Percentiles rank a stretch among this genome's conserved stretches.
These are phyloP conservation scores for Pythium sukuiense DNA, from an alignment of 352 stramenopile species.

Conservation along the genomic window DNA sequence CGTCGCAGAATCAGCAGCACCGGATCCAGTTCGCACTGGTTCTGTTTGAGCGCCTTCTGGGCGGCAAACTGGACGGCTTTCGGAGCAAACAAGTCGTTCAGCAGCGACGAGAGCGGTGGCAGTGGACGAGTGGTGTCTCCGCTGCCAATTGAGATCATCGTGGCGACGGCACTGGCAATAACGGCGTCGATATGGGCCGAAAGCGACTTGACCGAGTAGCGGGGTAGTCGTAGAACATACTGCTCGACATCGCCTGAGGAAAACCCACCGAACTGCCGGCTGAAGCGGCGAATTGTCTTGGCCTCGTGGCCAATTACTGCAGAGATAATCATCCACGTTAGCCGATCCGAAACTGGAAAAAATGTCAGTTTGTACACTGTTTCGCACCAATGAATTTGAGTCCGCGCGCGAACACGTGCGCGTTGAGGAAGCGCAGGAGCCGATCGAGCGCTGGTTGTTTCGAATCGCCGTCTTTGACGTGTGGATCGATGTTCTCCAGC, in stretches of 20 bases:
- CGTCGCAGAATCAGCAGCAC: constrained; percentile 10
- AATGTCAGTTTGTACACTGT: too few species aligned
- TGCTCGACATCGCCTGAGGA: neutral
- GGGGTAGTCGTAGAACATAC: constrained; percentile 15
- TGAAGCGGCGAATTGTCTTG: constrained; percentile 17
- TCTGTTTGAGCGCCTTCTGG: constrained; percentile 16
- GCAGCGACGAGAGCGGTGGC: neutral
- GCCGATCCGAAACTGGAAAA: neutral
- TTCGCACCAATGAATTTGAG: constrained; percentile 14
- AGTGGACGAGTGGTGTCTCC: neutral
- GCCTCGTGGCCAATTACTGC: constrained; percentile 14
- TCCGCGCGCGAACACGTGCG: neutral
- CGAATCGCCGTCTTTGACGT: neutral
- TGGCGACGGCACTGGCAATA: neutral
- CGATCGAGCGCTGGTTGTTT: constrained; percentile 17
- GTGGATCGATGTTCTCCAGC: constrained; percentile 20
- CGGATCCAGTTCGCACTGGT: constrained; percentile 13
- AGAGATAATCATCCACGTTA: neutral
- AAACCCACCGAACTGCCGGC: constrained; percentile 16
- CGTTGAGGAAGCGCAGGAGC: constrained; percentile 18
- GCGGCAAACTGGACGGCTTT: constrained; percentile 18
- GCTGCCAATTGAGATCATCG: neutral
- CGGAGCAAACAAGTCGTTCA: constrained; percentile 12
- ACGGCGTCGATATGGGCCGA: constrained; percentile 11
- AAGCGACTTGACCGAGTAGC: constrained; percentile 10